A percentile compares a stretch with the other conserved stretches of the same genome.
phyloP scores from a whole-genome alignment of 441 rosid genomes.

The Eutrema salsugineum region DNA sequence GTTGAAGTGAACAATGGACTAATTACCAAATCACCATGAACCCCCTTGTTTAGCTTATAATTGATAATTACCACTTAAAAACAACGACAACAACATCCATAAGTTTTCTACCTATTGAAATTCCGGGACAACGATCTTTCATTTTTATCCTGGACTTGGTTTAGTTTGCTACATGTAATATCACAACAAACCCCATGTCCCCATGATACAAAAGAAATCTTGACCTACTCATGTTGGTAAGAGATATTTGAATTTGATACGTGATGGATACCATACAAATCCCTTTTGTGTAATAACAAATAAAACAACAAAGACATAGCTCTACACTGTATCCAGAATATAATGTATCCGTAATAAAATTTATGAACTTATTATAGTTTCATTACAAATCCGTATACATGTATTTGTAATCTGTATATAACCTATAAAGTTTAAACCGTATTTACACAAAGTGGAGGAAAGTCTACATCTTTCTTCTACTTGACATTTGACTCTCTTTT shows the following conservation, averaged over 20 bases:
- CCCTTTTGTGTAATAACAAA: background rate
- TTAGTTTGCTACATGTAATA: background rate
- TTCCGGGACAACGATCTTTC: background rate
- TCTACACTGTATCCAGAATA: background rate
- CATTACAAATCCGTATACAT: background rate
- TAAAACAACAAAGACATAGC: background rate
- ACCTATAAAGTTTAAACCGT: background rate
- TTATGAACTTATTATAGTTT: background rate
- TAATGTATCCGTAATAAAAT: background rate
- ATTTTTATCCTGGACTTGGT: background rate
- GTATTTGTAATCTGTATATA: background rate
- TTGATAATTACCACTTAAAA: background rate
- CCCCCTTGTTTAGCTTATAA: background rate
- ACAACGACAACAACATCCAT: background rate
- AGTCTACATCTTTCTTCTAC: background rate
- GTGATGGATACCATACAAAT: conserved; percentile 11
- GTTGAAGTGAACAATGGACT: background rate
- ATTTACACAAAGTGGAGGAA: background rate
- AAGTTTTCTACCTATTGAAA: background rate
- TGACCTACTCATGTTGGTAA: conserved; percentile 5
- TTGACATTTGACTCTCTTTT: background rate
- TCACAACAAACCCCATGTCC: background rate
- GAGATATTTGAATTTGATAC: background rate
- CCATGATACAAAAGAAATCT: background rate
- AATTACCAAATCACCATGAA: background rate